Evolutionary conservation across 768 basidiomycete species (phyloP).

Genomic region (Hebeloma cylindrosporum): DNA sequence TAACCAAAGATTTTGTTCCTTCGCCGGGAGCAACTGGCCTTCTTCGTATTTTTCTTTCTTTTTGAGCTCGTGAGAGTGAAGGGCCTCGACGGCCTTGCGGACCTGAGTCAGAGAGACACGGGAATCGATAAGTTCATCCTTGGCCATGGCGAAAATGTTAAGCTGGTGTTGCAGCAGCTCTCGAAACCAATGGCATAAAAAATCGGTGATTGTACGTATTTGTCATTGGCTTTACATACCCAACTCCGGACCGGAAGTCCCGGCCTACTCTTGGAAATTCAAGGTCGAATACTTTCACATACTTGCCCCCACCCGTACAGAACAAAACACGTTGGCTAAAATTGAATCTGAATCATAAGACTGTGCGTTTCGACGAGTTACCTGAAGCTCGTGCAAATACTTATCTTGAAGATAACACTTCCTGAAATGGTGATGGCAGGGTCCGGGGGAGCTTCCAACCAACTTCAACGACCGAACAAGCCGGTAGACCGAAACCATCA

Average conservation of each 20-base stretch:
- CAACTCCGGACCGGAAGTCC: background rate
- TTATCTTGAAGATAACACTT: no score
- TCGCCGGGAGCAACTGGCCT: conserved; percentile 70
- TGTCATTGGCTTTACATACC: background rate
- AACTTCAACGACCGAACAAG: no score
- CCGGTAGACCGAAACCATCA: no score
- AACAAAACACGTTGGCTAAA: background rate
- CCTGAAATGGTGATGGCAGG: no score
- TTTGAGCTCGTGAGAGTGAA: conserved; percentile 70
- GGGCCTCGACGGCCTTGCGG: conserved; percentile 73
- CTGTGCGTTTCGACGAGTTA: no score
- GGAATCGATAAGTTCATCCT: conserved; percentile 59
- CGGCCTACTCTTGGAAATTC: background rate
- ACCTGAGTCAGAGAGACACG: conserved; percentile 74
- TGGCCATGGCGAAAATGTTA: conserved; percentile 37
- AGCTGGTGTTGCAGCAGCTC: background rate
- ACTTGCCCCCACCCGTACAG: background rate
- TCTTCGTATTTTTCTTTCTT: conserved; percentile 64
- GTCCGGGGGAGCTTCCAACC: no score
- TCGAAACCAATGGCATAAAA: background rate
- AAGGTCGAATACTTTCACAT: background rate
- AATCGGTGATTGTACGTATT: conserved; percentile 1
- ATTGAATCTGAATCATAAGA: no score
- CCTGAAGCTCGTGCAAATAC: no score
- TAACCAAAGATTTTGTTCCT: conserved; percentile 88